phyloP scores from a whole-genome alignment of 2,329 filamentous ascomycete genomes.

The Calonectria pseudoreteaudii region DNA sequence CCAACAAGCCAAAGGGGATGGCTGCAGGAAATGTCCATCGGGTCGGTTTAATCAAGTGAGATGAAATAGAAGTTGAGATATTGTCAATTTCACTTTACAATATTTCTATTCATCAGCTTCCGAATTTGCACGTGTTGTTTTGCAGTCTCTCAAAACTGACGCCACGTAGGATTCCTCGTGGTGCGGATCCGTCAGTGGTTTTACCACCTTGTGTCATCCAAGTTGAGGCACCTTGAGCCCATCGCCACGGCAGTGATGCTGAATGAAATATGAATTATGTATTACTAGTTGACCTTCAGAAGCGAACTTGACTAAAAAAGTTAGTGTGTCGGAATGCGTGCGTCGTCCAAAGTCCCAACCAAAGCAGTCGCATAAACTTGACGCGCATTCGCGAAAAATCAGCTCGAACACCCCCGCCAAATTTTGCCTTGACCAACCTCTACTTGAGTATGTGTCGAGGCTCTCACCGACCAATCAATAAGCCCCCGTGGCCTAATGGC shows the following conservation, averaged over 20 bases:
- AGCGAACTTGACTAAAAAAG: neutral
- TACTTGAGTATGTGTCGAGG: neutral
- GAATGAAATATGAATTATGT: no score
- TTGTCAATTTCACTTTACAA: neutral
- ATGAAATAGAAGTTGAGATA: neutral
- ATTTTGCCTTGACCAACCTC: neutral
- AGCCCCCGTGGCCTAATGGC: constrained; percentile 5
- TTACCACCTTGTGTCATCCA: no score
- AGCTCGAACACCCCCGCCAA: neutral
- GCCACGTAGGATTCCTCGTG: no score
- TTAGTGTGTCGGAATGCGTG: neutral
- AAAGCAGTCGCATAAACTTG: no score
- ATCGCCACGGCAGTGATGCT: no score
- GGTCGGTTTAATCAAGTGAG: neutral
- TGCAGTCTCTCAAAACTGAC: neutral
- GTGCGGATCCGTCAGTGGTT: no score
- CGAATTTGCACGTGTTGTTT: neutral
- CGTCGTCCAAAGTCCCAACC: neutral
- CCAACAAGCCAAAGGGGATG: neutral
- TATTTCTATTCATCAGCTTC: neutral
- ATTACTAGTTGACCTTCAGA: no score
- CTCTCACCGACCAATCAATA: neutral
- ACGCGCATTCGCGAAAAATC: neutral
- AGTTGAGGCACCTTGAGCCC: no score
- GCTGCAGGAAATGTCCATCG: neutral